Evolutionary conservation across 192 early-diverging fungal genomes (phyloP), one percentile per base, ranked within the genome.

Genomic region (Cetraspora pellucida): DNA sequence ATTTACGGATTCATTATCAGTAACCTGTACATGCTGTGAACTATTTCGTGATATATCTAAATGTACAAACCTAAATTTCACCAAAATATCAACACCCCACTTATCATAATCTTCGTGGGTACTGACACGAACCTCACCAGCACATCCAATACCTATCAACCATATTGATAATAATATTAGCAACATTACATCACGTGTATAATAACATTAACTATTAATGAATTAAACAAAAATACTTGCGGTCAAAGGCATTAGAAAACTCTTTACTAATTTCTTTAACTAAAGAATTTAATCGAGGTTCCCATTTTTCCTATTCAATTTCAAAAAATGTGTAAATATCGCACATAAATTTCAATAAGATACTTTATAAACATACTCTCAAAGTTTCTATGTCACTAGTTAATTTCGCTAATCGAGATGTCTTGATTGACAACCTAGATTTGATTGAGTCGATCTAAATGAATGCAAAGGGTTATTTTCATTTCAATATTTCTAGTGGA

Each of bases 1-100:
- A 63, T 60, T 28, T 45, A 23, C 27, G 61, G 45, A 65, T 66
- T 65, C 81, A 23, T 23, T 23, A 61, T 21, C 6, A n/a, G 14
- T 52, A 27, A 23, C 54, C 28, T 52, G n/a, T 3, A 19, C 14
- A 17, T 37, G 10, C 25, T 59, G 5, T 59, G 3, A 59, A 25
- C 6, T 21, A 59, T 59, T 10, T 25, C 3, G 2, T 59, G 25
- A 25, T n/a, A 59, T 21, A 21, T 58, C 21, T 58, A n/a, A 59
- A 67, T 19, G 16, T 37, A 28, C n/a, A 14, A 76, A 91, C 87
- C 93, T 89, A 83, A 99, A 99, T 80, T 95, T 95, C 66, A 99
- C 97, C 8, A 89, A 82, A 71, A 99, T 98, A 72, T 99, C 93
- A 60, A 98, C 90, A 14, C 95, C 94, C 96, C 96, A 99, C 78